Evolutionary conservation across 345 rosid species (phyloP).

Genomic region (Linum tenue): DNA sequence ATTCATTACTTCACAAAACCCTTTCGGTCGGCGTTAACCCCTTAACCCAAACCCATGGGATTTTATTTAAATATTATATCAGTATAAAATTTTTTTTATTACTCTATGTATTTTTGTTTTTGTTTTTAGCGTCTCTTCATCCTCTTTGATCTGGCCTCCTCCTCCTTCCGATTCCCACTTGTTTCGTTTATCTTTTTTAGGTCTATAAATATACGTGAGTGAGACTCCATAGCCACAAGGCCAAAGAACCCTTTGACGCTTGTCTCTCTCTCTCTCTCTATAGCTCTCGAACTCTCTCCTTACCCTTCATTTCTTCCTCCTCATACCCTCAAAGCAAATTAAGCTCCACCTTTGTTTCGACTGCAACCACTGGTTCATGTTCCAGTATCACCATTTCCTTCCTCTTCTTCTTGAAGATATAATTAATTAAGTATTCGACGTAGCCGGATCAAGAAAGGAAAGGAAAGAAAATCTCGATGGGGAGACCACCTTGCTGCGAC

Average conservation of each 20-base stretch:
- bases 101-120: not conserved
- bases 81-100: no score
- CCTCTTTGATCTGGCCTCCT: not conserved
- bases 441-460: no score
- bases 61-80: no score
- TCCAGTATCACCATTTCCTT: no score
- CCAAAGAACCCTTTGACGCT: slow-evolving; percentile 10
- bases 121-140: not conserved
- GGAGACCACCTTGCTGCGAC: slow-evolving; percentile 27
- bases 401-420: no score
- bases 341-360: not conserved
- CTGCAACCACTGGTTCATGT: no score
- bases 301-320: slow-evolving; percentile 1
- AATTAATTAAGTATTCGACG: no score
- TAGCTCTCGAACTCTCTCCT: no score
- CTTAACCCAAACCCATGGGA: not conserved
- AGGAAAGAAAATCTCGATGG: slow-evolving; percentile 12
- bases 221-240: not conserved
- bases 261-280: slow-evolving; percentile 2
- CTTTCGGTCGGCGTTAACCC: slow-evolving; percentile 27
- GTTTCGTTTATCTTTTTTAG: not conserved
- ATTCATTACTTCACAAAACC: not conserved
- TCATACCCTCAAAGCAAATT: not conserved
- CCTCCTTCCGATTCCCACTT: not conserved
- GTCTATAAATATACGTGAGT: slow-evolving; percentile 1